Base-by-base conservation (phyloP, 177 flowering plant genomes). In the Vitis hybrid region DNA sequence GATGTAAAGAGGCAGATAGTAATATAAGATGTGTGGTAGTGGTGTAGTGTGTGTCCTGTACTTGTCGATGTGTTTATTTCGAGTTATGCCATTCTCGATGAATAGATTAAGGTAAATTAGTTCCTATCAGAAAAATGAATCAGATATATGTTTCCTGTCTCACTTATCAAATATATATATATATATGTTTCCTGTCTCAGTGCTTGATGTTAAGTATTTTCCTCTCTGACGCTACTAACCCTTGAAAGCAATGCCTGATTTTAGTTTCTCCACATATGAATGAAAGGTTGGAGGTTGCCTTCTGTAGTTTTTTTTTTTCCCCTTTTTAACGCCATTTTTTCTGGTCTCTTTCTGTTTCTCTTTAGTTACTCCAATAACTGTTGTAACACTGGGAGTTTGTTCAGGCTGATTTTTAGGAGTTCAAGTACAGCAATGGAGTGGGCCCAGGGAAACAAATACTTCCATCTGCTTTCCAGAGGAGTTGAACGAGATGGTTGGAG, bases 401-500 rank as follows among this genome's bases (percentile, higher is more conserved):
- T 51, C 84, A 94, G 98, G 86, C 67, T 87, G 49, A 73, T 93
- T 67, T 88, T 91, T 70, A 78, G 79, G 80, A 83, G 83, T 70
- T 94, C 94, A 70, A 84, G 73, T 52, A 83, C 94, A 33, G 95
- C 99, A 57, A 80, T 72, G 85, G 85, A 83, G 39, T 91, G 98
- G 98, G 89, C 73, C 11, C 90, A 84, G 31, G 79, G 80, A 39
- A 94, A 76, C 77, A 89, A 84, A 69, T 90, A 94, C 70, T 93
- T 93, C 73, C 79, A 82, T 64, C 13, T 93, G 57, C 87, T 94
- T 58, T 82, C 83, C 2, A 85, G 81, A 74, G 98, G 99, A 29
- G 96, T 93, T 55, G 97, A 89, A 83, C 75, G 78, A 58, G 99
- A 95, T 76, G 99, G 99, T 8, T 95, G 99, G 99, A 89, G 61